Evolutionary conservation across 768 basidiomycete genomes (phyloP), one percentile per base, ranked within the genome.

Genomic region (Tulasnella sp.): DNA sequence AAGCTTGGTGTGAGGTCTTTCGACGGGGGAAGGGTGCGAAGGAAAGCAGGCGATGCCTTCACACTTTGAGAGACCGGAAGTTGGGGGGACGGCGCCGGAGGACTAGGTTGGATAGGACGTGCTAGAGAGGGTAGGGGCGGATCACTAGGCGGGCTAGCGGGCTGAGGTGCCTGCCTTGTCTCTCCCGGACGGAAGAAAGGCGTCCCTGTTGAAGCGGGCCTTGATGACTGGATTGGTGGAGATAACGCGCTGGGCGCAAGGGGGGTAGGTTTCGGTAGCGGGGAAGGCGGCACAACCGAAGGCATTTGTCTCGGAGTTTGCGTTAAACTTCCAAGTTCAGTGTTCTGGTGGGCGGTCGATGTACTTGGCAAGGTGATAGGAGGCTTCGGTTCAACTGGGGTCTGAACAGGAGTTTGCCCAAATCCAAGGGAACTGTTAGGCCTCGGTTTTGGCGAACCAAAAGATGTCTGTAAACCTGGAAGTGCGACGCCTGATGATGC

Each of bases 1-100:
- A 91, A 80, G 68, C 86, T 89, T 0, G 89, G 89, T 1, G 87
- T 88, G 3, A 80, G 80, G 47, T 88, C 87, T 68, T 89, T 90
- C 53, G n/a, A n/a, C n/a, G 3, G 76, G 67, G 8, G 79, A 72
- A 1, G 26, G 75, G 73, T 47, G 79, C 82, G 56, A 26, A 83
- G 72, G 67, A 88, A 84, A 3, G 78, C 80, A 17, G 81, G 78
- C 3, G 85, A 80, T 27, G 77, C 69, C 21, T 73, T 73, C 74
- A 50, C 73, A 75, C 26, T 77, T 77, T 41, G 68, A 71, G 61
- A 72, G 65, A 1, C 69, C 0, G 80, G 75, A 51, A 51, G 26
- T 27, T 26, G 78, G 78, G 3, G 77, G 29, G 43, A n/a, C n/a
- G n/a, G n/a, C n/a, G n/a, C n/a, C 21, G 29, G 74, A 48, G 73